A percentile compares a stretch with the other conserved stretches of the same genome.
Evolutionary conservation across 1,284 basidiomycete genomes (phyloP).

Genomic region (Ganoderma leucocontextum): DNA sequence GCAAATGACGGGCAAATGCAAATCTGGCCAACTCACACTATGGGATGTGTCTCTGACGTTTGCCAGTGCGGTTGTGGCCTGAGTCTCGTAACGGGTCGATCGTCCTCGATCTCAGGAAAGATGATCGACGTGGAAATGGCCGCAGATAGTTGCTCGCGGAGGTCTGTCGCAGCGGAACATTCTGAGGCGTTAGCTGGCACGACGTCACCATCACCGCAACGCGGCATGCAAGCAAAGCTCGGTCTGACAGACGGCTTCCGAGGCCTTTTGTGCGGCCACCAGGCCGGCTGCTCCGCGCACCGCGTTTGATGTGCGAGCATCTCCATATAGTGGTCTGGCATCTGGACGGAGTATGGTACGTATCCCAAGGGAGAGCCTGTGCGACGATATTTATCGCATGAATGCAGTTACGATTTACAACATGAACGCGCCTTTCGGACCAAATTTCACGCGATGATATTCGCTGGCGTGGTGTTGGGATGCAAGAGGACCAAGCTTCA

Average conservation of each 20-base stretch:
- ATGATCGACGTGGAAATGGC: conserved; percentile 57
- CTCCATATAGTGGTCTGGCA: conserved; percentile 68
- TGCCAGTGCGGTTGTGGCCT: conserved; percentile 31
- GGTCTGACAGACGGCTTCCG: conserved; percentile 3
- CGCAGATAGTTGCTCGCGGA: conserved; percentile 59
- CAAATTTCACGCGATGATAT: conserved; percentile 82
- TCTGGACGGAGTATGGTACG: conserved; percentile 74
- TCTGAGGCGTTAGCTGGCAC: conserved; percentile 10
- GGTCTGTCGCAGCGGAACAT: conserved; percentile 38
- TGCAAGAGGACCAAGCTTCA: conserved; percentile 67
- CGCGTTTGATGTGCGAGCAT: conserved; percentile 68
- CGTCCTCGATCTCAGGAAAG: conserved; percentile 37
- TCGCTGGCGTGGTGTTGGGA: conserved; percentile 85
- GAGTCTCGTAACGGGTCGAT: conserved; percentile 5
- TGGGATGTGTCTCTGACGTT: conserved; percentile 85
- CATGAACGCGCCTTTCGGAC: conserved; percentile 58
- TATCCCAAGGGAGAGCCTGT: conserved; percentile 68
- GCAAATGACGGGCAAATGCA: conserved; percentile 17
- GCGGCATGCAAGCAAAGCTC: background rate
- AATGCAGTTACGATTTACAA: background rate
- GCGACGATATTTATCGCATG: background rate
- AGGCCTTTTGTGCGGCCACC: conserved; percentile 57
- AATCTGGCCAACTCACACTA: conserved; percentile 64
- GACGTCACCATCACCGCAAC: background rate
- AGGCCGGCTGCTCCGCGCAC: conserved; percentile 53